These are phyloP conservation scores for Quaeritorhiza haematococci DNA, from an alignment of 371 early-diverging fungal genomes.

Conservation along the genomic window DNA sequence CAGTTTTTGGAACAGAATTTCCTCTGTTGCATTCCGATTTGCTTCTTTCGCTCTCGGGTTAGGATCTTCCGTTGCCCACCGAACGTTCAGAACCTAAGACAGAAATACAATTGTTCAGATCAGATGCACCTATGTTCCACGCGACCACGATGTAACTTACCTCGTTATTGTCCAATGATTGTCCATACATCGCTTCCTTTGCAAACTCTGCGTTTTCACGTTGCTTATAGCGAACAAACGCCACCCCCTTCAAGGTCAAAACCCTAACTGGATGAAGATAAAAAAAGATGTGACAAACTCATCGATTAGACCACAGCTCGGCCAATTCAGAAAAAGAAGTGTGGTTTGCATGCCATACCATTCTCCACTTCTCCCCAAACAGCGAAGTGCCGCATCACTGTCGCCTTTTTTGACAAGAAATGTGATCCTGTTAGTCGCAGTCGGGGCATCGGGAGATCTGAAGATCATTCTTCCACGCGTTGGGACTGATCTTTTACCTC, in stretches of 20 bases:
- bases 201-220: slow-evolving; percentile 80
- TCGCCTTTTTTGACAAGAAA: slow-evolving; percentile 21
- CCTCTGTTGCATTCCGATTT: slow-evolving; percentile 47
- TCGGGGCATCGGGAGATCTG: too few relatives aligned
- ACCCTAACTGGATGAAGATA: slow-evolving; percentile 37
- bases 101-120: background rate
- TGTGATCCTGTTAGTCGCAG: background rate
- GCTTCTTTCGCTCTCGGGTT: slow-evolving; percentile 54
- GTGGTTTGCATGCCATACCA: slow-evolving; percentile 36
- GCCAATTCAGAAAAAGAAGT: background rate
- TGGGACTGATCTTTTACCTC: slow-evolving; percentile 26
- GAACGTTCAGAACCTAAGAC: slow-evolving; percentile 43
- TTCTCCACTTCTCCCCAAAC: slow-evolving; percentile 74
- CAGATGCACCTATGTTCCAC: background rate
- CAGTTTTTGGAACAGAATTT: slow-evolving; percentile 41
- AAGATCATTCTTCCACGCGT: too few relatives aligned
- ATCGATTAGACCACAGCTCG: background rate
- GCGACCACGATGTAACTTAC: slow-evolving; percentile 2
- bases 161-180: slow-evolving; percentile 60
- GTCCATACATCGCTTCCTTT: slow-evolving; percentile 84
- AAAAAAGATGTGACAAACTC: slow-evolving; percentile 2
- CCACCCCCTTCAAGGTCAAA: slow-evolving; percentile 65
- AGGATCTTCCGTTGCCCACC: slow-evolving; percentile 83
- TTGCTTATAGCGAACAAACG: slow-evolving; percentile 70
- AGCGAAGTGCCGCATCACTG: slow-evolving; percentile 65